Percentiles rank a stretch among this genome's conserved stretches.
These are phyloP conservation scores for Xanthoconium stramineum DNA, from an alignment of 768 basidiomycete genomes.

Conservation along the genomic window DNA sequence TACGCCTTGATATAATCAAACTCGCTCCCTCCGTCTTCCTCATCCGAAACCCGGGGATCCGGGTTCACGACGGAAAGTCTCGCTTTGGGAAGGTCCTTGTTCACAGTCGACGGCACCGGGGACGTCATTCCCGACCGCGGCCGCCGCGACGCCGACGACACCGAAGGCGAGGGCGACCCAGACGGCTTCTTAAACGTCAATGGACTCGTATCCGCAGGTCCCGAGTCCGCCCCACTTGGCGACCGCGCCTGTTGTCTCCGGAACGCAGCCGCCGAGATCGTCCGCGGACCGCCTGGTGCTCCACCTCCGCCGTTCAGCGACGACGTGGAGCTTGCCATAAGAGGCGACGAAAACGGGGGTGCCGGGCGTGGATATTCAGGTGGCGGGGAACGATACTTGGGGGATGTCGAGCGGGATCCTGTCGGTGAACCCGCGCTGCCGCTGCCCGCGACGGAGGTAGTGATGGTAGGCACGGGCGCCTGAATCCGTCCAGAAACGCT, in stretches of 20 bases:
- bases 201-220: constrained; percentile 45
- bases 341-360: constrained; percentile 29
- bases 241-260: constrained; percentile 46
- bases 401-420: background rate
- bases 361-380: constrained; percentile 44
- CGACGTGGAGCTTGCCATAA: constrained; percentile 33
- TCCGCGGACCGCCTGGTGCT: constrained; percentile 43
- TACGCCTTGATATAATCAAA: constrained; percentile 64
- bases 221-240: constrained; percentile 19
- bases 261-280: constrained; percentile 76
- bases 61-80: constrained; percentile 29
- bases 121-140: constrained; percentile 13
- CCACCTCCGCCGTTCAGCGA: constrained; percentile 25
- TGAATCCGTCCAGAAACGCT: constrained; percentile 7
- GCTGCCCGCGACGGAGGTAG: background rate
- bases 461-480: background rate
- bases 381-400: constrained; percentile 33
- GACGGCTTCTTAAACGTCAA: constrained; percentile 47
- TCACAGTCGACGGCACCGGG: constrained; percentile 23
- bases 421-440: background rate
- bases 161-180: constrained; percentile 25
- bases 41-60: constrained; percentile 24
- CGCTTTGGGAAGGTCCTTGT: constrained; percentile 8
- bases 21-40: constrained; percentile 38
- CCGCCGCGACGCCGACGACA: background rate